phyloP scores from a whole-genome alignment of 768 basidiomycete species.

The Pisolithus marmoratus region DNA sequence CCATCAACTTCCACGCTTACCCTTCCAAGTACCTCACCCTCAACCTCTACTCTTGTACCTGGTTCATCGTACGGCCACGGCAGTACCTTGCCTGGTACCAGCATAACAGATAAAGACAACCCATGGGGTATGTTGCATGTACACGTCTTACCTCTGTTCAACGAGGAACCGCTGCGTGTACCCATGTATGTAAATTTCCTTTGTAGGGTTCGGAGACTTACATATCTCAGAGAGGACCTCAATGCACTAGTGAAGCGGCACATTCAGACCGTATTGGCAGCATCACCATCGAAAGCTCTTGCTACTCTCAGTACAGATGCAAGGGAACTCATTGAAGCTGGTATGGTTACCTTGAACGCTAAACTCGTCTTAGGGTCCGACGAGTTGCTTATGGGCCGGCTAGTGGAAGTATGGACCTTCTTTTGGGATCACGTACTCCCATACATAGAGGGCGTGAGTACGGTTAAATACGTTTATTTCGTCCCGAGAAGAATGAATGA shows the following conservation, averaged over 20 bases:
- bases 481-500: neutral
- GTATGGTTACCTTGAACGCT: constrained; percentile 90
- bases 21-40: constrained; percentile 33
- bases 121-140: constrained; percentile 85
- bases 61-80: constrained; percentile 28
- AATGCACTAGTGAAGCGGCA: constrained; percentile 78
- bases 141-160: constrained; percentile 86
- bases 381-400: constrained; percentile 64
- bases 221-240: constrained; percentile 68
- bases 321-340: constrained; percentile 74
- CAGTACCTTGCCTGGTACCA: constrained; percentile 12
- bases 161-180: constrained; percentile 78
- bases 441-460: constrained; percentile 78
- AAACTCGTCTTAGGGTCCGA: constrained; percentile 76
- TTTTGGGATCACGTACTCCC: constrained; percentile 89
- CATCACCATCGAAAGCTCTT: constrained; percentile 69
- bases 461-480: neutral
- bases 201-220: constrained; percentile 6
- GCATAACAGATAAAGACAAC: constrained; percentile 46
- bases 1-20: constrained; percentile 46
- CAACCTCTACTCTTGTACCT: constrained; percentile 27
- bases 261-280: constrained; percentile 66
- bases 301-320: constrained; percentile 72
- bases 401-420: constrained; percentile 89
- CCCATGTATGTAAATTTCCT: constrained; percentile 54